Evolutionary conservation across 2,329 filamentous ascomycete genomes (phyloP).

Genomic region (Fusarium nurragi): DNA sequence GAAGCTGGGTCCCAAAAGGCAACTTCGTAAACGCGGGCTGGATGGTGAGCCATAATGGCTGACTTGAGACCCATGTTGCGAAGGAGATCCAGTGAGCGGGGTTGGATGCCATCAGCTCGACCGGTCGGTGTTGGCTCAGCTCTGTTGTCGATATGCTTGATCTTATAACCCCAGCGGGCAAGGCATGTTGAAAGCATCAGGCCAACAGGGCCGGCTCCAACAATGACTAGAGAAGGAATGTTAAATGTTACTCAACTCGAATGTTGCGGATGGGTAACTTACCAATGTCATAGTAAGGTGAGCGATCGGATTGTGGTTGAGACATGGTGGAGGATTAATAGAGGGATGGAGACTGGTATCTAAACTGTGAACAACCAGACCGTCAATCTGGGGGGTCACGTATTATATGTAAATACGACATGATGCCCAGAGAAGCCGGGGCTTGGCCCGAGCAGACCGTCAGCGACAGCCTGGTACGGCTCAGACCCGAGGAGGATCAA

Average conservation of each 20-base stretch:
- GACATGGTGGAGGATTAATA: constrained; percentile 24
- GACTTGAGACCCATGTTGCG: constrained; percentile 91
- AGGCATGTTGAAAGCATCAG: constrained; percentile 88
- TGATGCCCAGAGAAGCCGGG: constrained; percentile 20
- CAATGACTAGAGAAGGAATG: constrained; percentile 68
- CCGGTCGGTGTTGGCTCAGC: constrained; percentile 85
- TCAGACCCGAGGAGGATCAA: constrained; percentile 32
- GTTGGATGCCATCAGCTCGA: constrained; percentile 91
- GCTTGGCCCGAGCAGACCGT: constrained; percentile 16
- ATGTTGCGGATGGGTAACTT: constrained; percentile 15
- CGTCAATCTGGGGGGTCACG: constrained; percentile 17
- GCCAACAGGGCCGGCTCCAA: constrained; percentile 89
- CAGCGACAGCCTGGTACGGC: constrained; percentile 13
- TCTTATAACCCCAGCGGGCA: constrained; percentile 91
- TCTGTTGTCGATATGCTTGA: constrained; percentile 94
- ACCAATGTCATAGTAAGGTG: constrained; percentile 58
- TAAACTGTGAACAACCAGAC: constrained; percentile 4
- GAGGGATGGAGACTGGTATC: constrained; percentile 11
- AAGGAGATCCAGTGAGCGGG: constrained; percentile 84
- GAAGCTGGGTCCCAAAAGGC: constrained; percentile 75
- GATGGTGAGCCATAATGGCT: constrained; percentile 85
- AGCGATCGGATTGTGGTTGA: constrained; percentile 29
- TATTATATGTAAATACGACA: constrained; percentile 34
- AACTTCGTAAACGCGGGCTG: constrained; percentile 84
- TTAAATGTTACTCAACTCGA: constrained; percentile 32